Evolutionary conservation across 306 rosid species (phyloP), one percentile per base, ranked within the genome.

Genomic region (Gleditsia sinensis): DNA sequence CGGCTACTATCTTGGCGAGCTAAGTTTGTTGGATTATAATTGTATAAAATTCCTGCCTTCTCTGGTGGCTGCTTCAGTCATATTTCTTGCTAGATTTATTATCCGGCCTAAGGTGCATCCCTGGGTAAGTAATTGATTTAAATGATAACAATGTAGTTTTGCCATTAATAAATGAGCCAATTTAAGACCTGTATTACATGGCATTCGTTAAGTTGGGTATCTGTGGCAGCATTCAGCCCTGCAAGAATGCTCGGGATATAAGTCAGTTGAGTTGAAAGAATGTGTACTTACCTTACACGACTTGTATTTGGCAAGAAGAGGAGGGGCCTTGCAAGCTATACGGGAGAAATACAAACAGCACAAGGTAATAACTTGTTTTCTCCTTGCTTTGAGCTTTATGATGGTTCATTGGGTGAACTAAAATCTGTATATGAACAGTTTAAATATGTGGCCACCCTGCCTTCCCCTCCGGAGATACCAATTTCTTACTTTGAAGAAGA

Each of bases 271-370:
- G 17, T 75, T 93, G 74, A 82, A 67, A 67, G 86, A 88, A 21
- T 93, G 97, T 55, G 91, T 84, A 54, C 56, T 82, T 20, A 39
- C 85, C 43, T 64, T 91, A 51, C 92, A 80, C 34, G 97, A 89
- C 79, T 80, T 89, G 84, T 87, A 89, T 77, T 67, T 84, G 76
- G 82, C 86, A 58, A 88, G 92, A 80, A 82, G 85, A 77, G 92
- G 89, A 34, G 94, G 82, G 6, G 67, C 86, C 33, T 77, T 86
- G 69, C 80, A 75, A 45, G 79, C 94, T 30, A 64, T 82, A 53
- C 74, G 98, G 69, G 76, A 82, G 45, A 93, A 93, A 84, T 93
- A 91, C 86, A 88, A 82, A 66, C 85, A 73, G 7, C 94, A 93
- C 27, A 89, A 84, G 96, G 98, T 91, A 76, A 54, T 49, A 46